phyloP scores from a whole-genome alignment of 2,329 filamentous ascomycete genomes.

The Penicillium brevicompactum region DNA sequence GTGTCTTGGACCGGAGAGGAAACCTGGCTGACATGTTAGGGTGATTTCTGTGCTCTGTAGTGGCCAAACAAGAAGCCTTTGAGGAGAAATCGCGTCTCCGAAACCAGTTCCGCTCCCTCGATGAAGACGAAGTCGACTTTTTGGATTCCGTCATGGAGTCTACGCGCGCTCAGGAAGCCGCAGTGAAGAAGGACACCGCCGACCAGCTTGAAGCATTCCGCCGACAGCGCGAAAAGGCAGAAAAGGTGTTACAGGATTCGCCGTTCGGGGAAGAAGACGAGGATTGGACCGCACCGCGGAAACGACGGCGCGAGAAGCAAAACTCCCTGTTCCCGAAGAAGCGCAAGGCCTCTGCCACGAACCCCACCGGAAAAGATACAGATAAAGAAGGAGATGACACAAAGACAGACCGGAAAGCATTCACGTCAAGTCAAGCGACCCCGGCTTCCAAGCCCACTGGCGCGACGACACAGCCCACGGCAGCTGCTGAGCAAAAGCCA shows the following conservation, averaged over 20 bases:
- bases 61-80: constrained; percentile 55
- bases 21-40: constrained; percentile 44
- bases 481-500: not conserved
- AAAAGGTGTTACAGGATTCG: constrained; percentile 50
- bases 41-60: constrained; percentile 30
- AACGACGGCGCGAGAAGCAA: constrained; percentile 54
- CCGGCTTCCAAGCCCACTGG: not conserved
- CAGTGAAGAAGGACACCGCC: constrained; percentile 59
- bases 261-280: constrained; percentile 42
- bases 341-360: constrained; percentile 41
- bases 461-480: not conserved
- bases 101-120: constrained; percentile 54
- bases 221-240: constrained; percentile 60
- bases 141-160: constrained; percentile 60
- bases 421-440: not conserved
- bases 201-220: constrained; percentile 63
- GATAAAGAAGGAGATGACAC: not conserved
- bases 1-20: not conserved
- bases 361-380: constrained; percentile 4
- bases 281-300: constrained; percentile 54
- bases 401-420: not conserved
- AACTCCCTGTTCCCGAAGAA: constrained; percentile 45
- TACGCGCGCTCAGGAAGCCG: constrained; percentile 58
- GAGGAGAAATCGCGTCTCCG: constrained; percentile 53
- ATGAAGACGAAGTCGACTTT: constrained; percentile 56